These are phyloP conservation scores for Ophiocordyceps robertsii DNA, from an alignment of 2,329 filamentous ascomycete species.

Conservation along the genomic window DNA sequence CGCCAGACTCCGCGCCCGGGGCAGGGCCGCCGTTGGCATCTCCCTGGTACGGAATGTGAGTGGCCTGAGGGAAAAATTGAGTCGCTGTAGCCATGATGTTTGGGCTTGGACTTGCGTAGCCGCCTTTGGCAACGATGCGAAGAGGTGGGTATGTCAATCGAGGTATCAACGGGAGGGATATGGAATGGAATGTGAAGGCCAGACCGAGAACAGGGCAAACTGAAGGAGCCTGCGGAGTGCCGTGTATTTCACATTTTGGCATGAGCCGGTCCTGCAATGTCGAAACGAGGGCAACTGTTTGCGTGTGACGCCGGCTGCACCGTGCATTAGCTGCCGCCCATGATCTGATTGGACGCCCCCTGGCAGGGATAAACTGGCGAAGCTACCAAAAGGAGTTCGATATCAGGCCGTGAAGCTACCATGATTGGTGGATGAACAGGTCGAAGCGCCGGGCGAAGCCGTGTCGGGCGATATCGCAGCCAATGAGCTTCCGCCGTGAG, in stretches of 20 bases:
- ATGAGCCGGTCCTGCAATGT: neutral
- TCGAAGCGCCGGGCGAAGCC: slow-evolving; percentile 16
- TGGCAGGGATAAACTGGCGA: neutral
- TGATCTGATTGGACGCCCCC: neutral
- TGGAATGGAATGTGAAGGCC: neutral
- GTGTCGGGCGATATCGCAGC: slow-evolving; percentile 8
- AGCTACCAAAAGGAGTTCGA: neutral
- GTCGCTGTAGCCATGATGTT: slow-evolving; percentile 25
- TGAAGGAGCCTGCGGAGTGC: neutral
- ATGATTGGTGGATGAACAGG: slow-evolving; percentile 14
- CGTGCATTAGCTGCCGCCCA: slow-evolving; percentile 1
- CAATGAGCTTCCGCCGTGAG: slow-evolving; percentile 9
- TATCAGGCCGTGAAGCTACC: neutral
- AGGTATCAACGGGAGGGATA: neutral
- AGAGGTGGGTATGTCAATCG: neutral
- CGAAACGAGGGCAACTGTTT: neutral
- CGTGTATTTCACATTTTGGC: neutral
- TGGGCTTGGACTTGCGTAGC: neutral
- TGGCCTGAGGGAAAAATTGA: slow-evolving; percentile 28
- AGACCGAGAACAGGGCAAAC: neutral
- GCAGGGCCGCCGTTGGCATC: slow-evolving; percentile 19
- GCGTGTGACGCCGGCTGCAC: slow-evolving; percentile 7
- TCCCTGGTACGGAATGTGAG: slow-evolving; percentile 17
- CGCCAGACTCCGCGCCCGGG: slow-evolving; percentile 26
- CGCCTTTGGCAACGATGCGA: neutral